phyloP scores from a whole-genome alignment of 352 stramenopile species.

The Globisporangium sylvaticum region DNA sequence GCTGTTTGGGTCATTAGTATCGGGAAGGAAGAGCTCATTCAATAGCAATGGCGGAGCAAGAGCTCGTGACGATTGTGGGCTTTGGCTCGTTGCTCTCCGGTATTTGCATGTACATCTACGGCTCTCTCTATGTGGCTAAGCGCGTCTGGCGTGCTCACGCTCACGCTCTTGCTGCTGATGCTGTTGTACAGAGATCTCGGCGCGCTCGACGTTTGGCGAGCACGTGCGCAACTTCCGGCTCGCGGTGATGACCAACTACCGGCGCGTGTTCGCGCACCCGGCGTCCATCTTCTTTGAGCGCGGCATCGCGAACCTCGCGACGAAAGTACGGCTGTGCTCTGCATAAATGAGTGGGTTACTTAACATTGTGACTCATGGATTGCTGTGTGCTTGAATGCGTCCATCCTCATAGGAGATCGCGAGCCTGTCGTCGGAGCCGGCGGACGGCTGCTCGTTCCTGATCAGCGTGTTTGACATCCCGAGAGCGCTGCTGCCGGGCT shows the following conservation, averaged over 20 bases:
- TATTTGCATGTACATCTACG: slow-evolving; percentile 8
- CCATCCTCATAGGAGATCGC: slow-evolving; percentile 70
- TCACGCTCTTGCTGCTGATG: background rate
- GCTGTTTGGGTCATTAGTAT: background rate
- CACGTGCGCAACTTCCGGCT: slow-evolving; percentile 87
- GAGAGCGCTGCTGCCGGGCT: slow-evolving; percentile 45
- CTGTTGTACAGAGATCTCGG: slow-evolving; percentile 51
- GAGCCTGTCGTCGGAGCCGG: slow-evolving; percentile 76
- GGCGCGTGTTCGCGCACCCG: slow-evolving; percentile 89
- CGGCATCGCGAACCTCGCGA: slow-evolving; percentile 84
- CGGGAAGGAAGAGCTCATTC: background rate
- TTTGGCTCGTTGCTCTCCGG: slow-evolving; percentile 90
- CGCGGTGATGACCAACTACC: slow-evolving; percentile 76
- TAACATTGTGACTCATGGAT: background rate
- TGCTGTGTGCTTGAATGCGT: background rate
- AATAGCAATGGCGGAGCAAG: background rate
- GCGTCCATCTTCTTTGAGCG: slow-evolving; percentile 93
- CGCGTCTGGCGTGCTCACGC: background rate
- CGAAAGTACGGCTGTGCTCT: slow-evolving; percentile 37
- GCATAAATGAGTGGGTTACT: background rate
- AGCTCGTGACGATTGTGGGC: slow-evolving; percentile 80
- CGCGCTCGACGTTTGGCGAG: slow-evolving; percentile 85
- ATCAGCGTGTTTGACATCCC: slow-evolving; percentile 74
- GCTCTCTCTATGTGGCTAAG: background rate
- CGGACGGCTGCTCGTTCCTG: slow-evolving; percentile 50